These are phyloP conservation scores for Nicotiana paniculata DNA, from an alignment of 257 asterid species.

Conservation along the genomic window DNA sequence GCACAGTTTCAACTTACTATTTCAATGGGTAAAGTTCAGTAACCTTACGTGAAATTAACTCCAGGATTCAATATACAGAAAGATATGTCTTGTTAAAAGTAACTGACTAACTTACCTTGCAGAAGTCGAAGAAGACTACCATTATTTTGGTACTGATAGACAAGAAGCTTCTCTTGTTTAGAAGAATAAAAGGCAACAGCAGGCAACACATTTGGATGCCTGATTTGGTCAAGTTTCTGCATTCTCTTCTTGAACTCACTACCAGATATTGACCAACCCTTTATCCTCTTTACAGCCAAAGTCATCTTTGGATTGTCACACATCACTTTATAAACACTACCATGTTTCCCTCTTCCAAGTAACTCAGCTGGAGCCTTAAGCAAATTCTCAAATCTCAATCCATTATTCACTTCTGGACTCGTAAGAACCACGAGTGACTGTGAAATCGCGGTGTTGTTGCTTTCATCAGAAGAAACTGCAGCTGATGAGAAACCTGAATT, in stretches of 20 bases:
- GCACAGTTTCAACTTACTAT: too few species aligned
- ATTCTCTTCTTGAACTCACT: constrained; percentile 55
- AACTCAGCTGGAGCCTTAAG: constrained; percentile 82
- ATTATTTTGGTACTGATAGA: constrained; percentile 59
- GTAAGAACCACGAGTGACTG: constrained; percentile 39
- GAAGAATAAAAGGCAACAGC: constrained; percentile 61
- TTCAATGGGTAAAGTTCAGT: not conserved
- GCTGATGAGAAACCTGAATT: constrained; percentile 34
- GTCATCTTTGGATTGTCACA: constrained; percentile 36
- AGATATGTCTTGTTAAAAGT: too few species aligned
- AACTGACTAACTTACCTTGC: constrained; percentile 38
- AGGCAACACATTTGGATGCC: constrained; percentile 57
- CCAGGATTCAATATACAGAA: too few species aligned
- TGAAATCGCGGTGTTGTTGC: constrained; percentile 28
- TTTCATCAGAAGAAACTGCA: constrained; percentile 22
- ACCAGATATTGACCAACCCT: constrained; percentile 51
- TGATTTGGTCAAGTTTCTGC: constrained; percentile 46
- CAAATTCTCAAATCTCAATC: constrained; percentile 58
- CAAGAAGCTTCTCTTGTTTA: constrained; percentile 68
- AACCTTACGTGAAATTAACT: too few species aligned
- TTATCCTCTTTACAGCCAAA: constrained; percentile 69
- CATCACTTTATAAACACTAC: constrained; percentile 61
- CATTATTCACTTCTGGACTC: constrained; percentile 40
- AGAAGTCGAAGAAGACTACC: constrained; percentile 59
- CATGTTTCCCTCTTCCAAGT: constrained; percentile 68